Percentiles rank a stretch among this genome's conserved stretches.
These are phyloP conservation scores for Penicillium daleae DNA, from an alignment of 495 filamentous ascomycete species.

Conservation along the genomic window DNA sequence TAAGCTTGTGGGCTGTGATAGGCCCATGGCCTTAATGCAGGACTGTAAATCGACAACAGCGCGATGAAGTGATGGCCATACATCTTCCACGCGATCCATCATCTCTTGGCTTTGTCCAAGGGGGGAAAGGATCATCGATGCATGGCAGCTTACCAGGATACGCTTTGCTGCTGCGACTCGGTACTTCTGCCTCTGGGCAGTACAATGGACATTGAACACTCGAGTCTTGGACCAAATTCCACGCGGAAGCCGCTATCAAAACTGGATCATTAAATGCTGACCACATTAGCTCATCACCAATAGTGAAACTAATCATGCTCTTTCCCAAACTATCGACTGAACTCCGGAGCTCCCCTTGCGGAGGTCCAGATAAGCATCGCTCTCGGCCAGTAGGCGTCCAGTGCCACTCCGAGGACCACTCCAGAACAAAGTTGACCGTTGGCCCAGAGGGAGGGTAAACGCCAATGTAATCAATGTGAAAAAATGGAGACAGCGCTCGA, in stretches of 20 bases:
- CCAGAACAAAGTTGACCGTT: conserved; percentile 10
- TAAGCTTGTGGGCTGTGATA: conserved; percentile 26
- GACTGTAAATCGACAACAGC: too few relatives aligned
- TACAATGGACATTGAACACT: too few relatives aligned
- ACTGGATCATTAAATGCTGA: neutral
- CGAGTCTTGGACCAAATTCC: too few relatives aligned
- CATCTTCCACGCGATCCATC: conserved; percentile 16
- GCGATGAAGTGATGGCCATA: neutral
- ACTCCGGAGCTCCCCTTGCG: conserved; percentile 29
- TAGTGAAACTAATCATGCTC: neutral
- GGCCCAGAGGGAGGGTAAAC: neutral
- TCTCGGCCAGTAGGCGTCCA: conserved; percentile 23
- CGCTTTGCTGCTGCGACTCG: too few relatives aligned
- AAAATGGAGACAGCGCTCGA: neutral
- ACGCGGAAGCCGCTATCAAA: too few relatives aligned
- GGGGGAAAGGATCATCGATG: too few relatives aligned
- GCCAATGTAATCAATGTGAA: conserved; percentile 2
- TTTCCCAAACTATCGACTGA: conserved; percentile 22
- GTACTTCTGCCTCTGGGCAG: too few relatives aligned
- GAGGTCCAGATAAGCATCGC: conserved; percentile 40
- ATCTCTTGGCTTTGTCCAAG: conserved; percentile 16
- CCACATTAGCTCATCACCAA: neutral
- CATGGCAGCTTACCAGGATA: too few relatives aligned
- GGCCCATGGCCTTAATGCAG: neutral
- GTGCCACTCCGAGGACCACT: neutral